These are phyloP conservation scores for Colletotrichum gigasporum DNA, from an alignment of 2,329 filamentous ascomycete genomes.

Conservation along the genomic window DNA sequence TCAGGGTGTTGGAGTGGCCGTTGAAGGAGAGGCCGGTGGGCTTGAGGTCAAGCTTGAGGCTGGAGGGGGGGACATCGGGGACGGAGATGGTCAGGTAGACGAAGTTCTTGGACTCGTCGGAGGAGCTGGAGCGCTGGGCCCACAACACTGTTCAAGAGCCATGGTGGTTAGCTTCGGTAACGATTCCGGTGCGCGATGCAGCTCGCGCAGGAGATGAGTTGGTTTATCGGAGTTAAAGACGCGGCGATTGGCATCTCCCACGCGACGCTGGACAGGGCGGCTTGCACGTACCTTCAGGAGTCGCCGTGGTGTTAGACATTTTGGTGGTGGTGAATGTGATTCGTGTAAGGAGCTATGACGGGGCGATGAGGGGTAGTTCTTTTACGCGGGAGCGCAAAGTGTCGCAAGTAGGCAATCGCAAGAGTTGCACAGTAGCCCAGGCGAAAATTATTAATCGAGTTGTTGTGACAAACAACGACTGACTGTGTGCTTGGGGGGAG, in stretches of 20 bases:
- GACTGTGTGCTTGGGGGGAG: background rate
- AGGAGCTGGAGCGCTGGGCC: slow-evolving; percentile 91
- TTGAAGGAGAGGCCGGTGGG: slow-evolving; percentile 81
- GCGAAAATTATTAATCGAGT: background rate
- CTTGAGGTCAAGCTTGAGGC: slow-evolving; percentile 86
- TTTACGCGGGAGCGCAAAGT: slow-evolving; percentile 24
- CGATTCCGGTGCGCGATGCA: too few relatives aligned
- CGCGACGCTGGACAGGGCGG: background rate
- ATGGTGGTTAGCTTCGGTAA: slow-evolving; percentile 16
- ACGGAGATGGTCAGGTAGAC: slow-evolving; percentile 93
- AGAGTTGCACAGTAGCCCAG: background rate
- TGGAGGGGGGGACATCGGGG: slow-evolving; percentile 80
- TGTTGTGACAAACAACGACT: slow-evolving; percentile 1
- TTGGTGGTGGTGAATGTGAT: slow-evolving; percentile 25
- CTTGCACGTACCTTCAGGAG: slow-evolving; percentile 50
- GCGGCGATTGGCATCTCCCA: slow-evolving; percentile 1
- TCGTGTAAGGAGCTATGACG: slow-evolving; percentile 30
- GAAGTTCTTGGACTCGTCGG: slow-evolving; percentile 88
- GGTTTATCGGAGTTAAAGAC: background rate
- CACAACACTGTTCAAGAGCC: slow-evolving; percentile 82
- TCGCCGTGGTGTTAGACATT: slow-evolving; percentile 41
- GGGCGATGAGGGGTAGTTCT: slow-evolving; percentile 28
- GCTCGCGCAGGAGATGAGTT: background rate
- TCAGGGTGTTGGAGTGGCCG: slow-evolving; percentile 84
- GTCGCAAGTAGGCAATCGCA: slow-evolving; percentile 15